Percentiles rank a stretch among this genome's conserved stretches.
Evolutionary conservation across 179 eudicot species (phyloP).

Genomic region (Drosera spatulata): DNA sequence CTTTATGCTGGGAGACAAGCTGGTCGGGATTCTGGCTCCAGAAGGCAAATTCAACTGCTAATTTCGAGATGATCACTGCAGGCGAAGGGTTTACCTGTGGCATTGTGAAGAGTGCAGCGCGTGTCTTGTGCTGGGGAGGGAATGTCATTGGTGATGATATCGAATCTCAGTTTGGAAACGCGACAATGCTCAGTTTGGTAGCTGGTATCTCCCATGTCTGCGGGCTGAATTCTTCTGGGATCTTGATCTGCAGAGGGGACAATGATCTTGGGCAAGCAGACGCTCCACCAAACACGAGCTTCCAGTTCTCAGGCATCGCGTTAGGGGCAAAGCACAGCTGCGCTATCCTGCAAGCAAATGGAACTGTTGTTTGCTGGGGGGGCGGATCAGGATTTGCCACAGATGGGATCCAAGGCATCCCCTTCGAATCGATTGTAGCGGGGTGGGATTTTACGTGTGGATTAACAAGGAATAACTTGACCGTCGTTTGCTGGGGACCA

Average conservation of each 20-base stretch:
- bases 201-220: slow-evolving; percentile 50
- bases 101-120: slow-evolving; percentile 17
- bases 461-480: slow-evolving; percentile 22
- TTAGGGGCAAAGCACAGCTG: slow-evolving; percentile 34
- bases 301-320: slow-evolving; percentile 31
- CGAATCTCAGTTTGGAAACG: slow-evolving; percentile 24
- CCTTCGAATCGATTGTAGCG: slow-evolving; percentile 32
- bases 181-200: slow-evolving; percentile 32
- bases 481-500: slow-evolving; percentile 36
- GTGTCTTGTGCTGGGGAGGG: slow-evolving; percentile 45
- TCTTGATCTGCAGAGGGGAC: slow-evolving; percentile 34
- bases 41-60: slow-evolving; percentile 4
- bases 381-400: slow-evolving; percentile 11
- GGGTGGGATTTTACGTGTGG: slow-evolving; percentile 47
- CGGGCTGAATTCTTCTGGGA: slow-evolving; percentile 32
- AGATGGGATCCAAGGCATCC: slow-evolving; percentile 11
- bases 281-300: slow-evolving; percentile 20
- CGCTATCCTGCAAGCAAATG: slow-evolving; percentile 27
- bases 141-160: slow-evolving; percentile 30
- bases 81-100: slow-evolving; percentile 51
- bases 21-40: slow-evolving; percentile 9
- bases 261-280: slow-evolving; percentile 31
- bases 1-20: slow-evolving; percentile 28
- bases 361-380: slow-evolving; percentile 50
- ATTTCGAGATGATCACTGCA: slow-evolving; percentile 25